Base-by-base conservation (phyloP, 192 early-diverging fungal genomes). In the Backusella parvicylindrica region DNA sequence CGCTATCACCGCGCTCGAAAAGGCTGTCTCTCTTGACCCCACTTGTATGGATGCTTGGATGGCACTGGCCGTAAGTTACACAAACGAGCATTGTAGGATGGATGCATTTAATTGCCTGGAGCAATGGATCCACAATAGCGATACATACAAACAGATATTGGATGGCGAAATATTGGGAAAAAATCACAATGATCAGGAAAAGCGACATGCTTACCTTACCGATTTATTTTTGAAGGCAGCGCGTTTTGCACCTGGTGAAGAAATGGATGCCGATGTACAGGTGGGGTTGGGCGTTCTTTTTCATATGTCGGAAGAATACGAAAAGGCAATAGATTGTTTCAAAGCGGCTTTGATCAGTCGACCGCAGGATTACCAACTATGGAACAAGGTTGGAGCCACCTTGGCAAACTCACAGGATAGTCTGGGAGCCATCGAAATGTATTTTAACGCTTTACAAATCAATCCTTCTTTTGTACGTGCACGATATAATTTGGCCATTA, bases 251-350 rank as follows among this genome's bases (percentile, higher is more conserved):
- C 83, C 86, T 21, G 90, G 85, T n/a, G 79, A 84, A 38, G 86
- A 94, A 31, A 71, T 96, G 77, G 98, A 99, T 77, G 84, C 95
- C 0, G 93, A 96, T 76, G 93, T 99, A 0, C 98, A 99, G 83
- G 86, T 96, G 47, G 97, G 92, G 1, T 86, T 99, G 8, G 98
- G 98, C 6, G 91, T 99, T 3, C 79, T 99, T 56, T 99, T 97
- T 83, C 96, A 99, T 85, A 91, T 95, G 23, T 92, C 91, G 12
- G 84, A 91, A 30, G 97, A 99, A 78, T 98, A 97, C 70, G 86
- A 91, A 67, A 99, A 99, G 87, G 97, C 98, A 1, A 86, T 97
- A 8, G 98, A 99, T 77, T 99, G 98, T 80, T 99, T 99, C 85
- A 89, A 92, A 71, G 91, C 96, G 0, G 97, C 97, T 40, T 81